These are phyloP conservation scores for Grosmannia penicillata DNA, from an alignment of 2,329 filamentous ascomycete species.

Conservation along the genomic window DNA sequence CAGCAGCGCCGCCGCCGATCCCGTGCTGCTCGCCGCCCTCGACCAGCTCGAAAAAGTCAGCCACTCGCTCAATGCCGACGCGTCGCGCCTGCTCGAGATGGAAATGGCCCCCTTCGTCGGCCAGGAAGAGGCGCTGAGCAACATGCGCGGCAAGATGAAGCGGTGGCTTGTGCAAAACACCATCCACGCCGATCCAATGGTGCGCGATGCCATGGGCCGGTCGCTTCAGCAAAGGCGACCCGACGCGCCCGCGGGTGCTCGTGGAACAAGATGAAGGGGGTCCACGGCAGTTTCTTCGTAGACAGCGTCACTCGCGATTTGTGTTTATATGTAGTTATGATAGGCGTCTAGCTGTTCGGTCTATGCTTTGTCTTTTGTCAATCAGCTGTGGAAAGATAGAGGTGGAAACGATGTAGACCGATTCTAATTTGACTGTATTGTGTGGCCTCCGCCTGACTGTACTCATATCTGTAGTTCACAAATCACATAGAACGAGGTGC, in stretches of 20 bases:
- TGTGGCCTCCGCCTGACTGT: no score
- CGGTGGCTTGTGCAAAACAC: constrained; percentile 84
- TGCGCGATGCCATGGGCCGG: constrained; percentile 61
- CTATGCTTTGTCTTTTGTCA: no score
- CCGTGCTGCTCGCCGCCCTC: constrained; percentile 43
- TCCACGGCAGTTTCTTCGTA: no score
- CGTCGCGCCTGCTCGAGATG: constrained; percentile 54
- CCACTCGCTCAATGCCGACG: constrained; percentile 51
- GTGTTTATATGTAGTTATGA: neutral
- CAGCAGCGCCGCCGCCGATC: constrained; percentile 20
- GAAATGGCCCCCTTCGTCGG: constrained; percentile 70
- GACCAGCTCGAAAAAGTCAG: constrained; percentile 49
- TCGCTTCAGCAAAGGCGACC: constrained; percentile 47
- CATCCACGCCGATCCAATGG: constrained; percentile 64
- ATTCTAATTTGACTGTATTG: no score
- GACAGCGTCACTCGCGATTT: no score
- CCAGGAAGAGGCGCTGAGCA: constrained; percentile 48
- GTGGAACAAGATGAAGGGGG: constrained; percentile 25
- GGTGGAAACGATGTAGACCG: no score
- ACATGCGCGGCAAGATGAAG: constrained; percentile 57
- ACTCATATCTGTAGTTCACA: no score
- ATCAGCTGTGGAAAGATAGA: no score
- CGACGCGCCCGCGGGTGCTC: constrained; percentile 48
- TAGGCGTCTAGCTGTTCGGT: no score
- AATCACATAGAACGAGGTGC: no score